These are phyloP conservation scores for Bonia amplexicaulis DNA, from an alignment of 176 grass and related monocot genomes.

Conservation along the genomic window DNA sequence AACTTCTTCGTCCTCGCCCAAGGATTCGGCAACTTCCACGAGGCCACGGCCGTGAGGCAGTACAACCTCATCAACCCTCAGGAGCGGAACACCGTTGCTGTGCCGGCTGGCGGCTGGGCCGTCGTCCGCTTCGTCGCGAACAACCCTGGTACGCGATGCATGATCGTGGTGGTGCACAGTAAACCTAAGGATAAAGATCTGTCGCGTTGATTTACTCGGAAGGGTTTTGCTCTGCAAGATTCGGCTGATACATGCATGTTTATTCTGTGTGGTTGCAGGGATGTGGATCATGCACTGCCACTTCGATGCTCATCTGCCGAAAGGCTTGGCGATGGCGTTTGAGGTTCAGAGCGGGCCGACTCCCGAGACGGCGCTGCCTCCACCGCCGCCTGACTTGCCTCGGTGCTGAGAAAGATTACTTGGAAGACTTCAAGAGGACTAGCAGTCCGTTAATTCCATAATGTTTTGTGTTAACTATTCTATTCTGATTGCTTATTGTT, in stretches of 20 bases:
- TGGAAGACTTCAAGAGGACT: not conserved
- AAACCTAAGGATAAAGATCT: too few species aligned
- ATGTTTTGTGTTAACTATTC: too few species aligned
- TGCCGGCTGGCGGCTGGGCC: conserved; percentile 38
- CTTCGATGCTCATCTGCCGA: conserved; percentile 46
- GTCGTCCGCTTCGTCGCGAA: conserved; percentile 58
- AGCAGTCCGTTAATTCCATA: not conserved
- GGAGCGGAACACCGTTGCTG: conserved; percentile 48
- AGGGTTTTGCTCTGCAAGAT: not conserved
- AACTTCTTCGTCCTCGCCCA: conserved; percentile 59
- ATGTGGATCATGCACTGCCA: conserved; percentile 75
- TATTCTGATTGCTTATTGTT: not conserved
- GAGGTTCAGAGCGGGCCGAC: conserved; percentile 54
- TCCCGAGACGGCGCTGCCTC: conserved; percentile 9
- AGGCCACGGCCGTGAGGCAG: not conserved
- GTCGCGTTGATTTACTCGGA: not conserved
- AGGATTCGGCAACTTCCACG: conserved; percentile 49
- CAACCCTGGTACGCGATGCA: conserved; percentile 42
- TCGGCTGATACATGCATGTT: not conserved
- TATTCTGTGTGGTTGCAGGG: conserved; percentile 20
- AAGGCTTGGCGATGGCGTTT: conserved; percentile 51
- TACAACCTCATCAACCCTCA: conserved; percentile 56
- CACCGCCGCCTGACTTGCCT: conserved; percentile 43
- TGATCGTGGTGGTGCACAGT: not conserved
- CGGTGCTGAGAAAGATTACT: conserved; percentile 27